phyloP scores from a whole-genome alignment of 2,329 filamentous ascomycete genomes.

The Colletotrichum liaoningense region DNA sequence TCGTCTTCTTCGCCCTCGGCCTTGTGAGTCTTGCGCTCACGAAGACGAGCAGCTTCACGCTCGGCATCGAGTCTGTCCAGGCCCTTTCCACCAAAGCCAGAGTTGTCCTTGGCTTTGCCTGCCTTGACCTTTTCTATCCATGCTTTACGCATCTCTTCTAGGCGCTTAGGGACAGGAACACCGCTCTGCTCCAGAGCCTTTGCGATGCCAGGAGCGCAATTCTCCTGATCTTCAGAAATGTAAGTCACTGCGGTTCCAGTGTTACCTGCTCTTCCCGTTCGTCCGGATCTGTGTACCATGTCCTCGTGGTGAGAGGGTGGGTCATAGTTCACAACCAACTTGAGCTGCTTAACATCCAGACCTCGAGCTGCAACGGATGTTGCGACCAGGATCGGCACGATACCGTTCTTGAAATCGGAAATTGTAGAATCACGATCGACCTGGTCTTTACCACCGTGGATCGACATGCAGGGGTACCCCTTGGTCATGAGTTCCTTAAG shows the following conservation, averaged over 20 bases:
- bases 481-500: conserved; percentile 84
- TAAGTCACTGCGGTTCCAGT: conserved; percentile 96
- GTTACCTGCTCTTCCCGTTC: conserved; percentile 94
- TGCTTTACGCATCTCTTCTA: conserved; percentile 73
- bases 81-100: conserved; percentile 95
- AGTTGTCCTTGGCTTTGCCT: conserved; percentile 89
- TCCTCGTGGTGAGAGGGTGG: conserved; percentile 95
- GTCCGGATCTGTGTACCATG: conserved; percentile 93
- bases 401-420: conserved; percentile 90
- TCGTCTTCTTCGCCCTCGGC: conserved; percentile 88
- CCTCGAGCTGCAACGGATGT: conserved; percentile 96
- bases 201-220: conserved; percentile 86
- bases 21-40: conserved; percentile 90
- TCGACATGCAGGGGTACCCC: conserved; percentile 91
- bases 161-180: conserved; percentile 79
- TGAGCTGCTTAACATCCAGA: conserved; percentile 94
- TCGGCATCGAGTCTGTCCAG: conserved; percentile 92
- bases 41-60: conserved; percentile 85
- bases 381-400: conserved; percentile 90
- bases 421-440: conserved; percentile 93
- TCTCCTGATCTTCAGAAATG: conserved; percentile 90
- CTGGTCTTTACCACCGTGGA: conserved; percentile 94
- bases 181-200: conserved; percentile 95
- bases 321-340: conserved; percentile 95
- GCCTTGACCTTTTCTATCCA: conserved; percentile 93